phyloP scores from a whole-genome alignment of 768 basidiomycete genomes.

The Naematelia encephala region DNA sequence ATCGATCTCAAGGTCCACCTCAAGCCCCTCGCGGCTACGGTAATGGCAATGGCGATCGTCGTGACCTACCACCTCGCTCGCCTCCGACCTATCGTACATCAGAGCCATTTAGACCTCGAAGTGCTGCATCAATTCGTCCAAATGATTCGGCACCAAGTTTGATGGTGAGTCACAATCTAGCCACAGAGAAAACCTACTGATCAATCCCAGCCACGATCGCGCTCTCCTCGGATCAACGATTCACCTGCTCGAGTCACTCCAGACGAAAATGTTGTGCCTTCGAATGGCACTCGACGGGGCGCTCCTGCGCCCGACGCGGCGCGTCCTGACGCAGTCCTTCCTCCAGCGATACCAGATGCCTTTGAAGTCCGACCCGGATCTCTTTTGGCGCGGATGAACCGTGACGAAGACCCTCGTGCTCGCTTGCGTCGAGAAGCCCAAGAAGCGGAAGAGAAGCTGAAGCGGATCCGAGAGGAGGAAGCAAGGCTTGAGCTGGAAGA shows the following conservation, averaged over 20 bases:
- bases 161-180: neutral
- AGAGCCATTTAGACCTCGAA: neutral
- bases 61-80: neutral
- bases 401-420: neutral
- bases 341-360: neutral
- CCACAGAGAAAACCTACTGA: neutral
- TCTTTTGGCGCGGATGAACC: neutral
- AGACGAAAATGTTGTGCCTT: neutral
- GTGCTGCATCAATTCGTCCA: neutral
- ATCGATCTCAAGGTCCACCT: neutral
- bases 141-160: neutral
- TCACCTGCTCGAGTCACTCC: neutral
- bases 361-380: neutral
- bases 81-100: neutral
- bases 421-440: neutral
- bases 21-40: neutral
- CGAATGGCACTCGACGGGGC: neutral
- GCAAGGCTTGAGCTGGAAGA: conserved; percentile 3
- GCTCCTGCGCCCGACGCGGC: neutral
- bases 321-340: neutral
- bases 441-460: conserved; percentile 4
- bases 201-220: neutral
- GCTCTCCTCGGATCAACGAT: neutral
- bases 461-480: conserved; percentile 6
- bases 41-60: neutral